Percentiles rank a stretch among this genome's conserved stretches.
Conservation (phyloP, 2,329 filamentous ascomycete species). For the Colletotrichum theobromicola region DNA sequence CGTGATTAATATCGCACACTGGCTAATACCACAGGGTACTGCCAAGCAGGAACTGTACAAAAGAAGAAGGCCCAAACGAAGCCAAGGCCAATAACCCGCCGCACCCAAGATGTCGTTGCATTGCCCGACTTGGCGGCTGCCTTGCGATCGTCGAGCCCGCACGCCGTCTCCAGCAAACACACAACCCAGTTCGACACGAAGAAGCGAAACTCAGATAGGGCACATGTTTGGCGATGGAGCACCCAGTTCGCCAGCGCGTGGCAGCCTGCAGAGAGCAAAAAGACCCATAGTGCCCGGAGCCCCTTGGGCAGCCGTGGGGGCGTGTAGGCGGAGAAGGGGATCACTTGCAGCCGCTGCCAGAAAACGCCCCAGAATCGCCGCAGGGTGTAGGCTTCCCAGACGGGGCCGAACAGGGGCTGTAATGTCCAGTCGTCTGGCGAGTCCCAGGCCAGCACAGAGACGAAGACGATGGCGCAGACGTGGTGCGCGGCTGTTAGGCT, state of each 20-base stretch:
- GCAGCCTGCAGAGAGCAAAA: neutral
- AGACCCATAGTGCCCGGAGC: neutral
- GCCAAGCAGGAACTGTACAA: neutral
- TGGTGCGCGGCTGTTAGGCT: neutral
- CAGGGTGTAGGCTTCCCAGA: neutral
- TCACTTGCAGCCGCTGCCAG: neutral
- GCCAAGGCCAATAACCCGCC: neutral
- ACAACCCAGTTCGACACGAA: neutral
- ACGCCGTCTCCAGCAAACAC: neutral
- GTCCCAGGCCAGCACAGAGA: neutral
- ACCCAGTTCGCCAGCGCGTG: neutral
- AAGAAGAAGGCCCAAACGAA: neutral
- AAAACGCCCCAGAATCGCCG: neutral
- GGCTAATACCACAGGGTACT: neutral
- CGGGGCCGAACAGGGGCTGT: neutral
- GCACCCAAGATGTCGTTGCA: neutral
- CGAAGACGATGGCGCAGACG: neutral
- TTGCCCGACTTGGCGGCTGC: neutral
- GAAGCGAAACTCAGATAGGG: neutral
- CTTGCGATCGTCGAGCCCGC: neutral
- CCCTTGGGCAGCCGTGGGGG: neutral
- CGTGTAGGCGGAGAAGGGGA: neutral
- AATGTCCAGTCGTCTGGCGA: neutral
- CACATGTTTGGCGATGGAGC: neutral
- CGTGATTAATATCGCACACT: neutral